phyloP scores from a whole-genome alignment of 1,284 basidiomycete genomes.

The Microbotryum silenes-acaulis region DNA sequence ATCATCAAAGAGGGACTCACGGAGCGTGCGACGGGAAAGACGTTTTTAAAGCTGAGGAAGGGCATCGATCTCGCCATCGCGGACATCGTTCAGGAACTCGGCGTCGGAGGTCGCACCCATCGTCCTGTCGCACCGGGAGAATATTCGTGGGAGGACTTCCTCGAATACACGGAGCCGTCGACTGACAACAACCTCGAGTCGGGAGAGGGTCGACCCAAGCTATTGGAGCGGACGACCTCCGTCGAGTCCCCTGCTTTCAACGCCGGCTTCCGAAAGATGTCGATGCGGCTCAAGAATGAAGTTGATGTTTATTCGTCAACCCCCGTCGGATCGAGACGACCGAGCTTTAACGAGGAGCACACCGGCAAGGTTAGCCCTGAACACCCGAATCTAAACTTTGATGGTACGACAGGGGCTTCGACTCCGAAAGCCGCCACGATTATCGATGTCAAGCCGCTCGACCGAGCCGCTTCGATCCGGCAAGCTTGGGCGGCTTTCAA shows the following conservation, averaged over 20 bases:
- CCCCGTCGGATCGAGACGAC: too few species aligned
- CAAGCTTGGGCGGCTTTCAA: constrained; percentile 3
- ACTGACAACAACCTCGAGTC: constrained; percentile 4
- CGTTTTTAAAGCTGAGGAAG: constrained; percentile 13
- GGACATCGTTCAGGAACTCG: constrained; percentile 18
- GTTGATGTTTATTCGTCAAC: too few species aligned
- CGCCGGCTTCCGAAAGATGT: too few species aligned
- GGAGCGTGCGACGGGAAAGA: neutral
- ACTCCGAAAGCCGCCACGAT: neutral
- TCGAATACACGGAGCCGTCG: neutral
- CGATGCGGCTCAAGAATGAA: too few species aligned
- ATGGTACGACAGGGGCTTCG: too few species aligned
- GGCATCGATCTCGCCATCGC: constrained; percentile 17
- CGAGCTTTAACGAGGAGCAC: too few species aligned
- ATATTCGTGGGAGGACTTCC: constrained; percentile 12
- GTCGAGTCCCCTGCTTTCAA: too few species aligned
- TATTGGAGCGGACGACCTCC: too few species aligned
- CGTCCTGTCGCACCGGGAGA: constrained; percentile 4
- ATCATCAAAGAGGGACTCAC: constrained; percentile 8
- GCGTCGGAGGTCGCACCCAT: neutral
- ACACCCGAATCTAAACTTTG: too few species aligned
- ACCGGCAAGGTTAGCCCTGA: too few species aligned
- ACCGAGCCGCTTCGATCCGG: constrained; percentile 12
- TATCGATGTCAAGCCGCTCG: neutral
- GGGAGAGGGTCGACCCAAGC: neutral